Evolutionary conservation across 73 alveolate genomes (phyloP).

Genomic region (Paramecium bursaria): DNA sequence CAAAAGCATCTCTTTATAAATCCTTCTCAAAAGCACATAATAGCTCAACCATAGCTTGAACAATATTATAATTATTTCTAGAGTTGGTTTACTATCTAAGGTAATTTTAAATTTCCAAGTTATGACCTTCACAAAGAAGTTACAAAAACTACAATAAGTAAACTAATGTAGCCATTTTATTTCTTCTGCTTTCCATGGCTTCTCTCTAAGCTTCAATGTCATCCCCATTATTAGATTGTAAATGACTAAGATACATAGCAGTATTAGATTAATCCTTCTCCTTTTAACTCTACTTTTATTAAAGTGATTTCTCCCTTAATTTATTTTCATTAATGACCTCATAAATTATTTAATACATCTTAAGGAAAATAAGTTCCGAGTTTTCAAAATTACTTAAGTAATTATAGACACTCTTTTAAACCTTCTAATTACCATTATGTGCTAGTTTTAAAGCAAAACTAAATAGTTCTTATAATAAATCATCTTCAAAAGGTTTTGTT

Average conservation of each 20-base stretch:
- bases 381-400: conserved; percentile 64
- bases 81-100: conserved; percentile 86
- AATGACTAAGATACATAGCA: neutral
- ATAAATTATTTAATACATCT: conserved; percentile 52
- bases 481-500: conserved; percentile 64
- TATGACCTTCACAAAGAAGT: conserved; percentile 94
- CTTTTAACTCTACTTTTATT: conserved; percentile 27
- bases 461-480: conserved; percentile 32
- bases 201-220: conserved; percentile 11
- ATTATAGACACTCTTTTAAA: conserved; percentile 47
- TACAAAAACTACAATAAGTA: conserved; percentile 84
- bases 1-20: conserved; percentile 86
- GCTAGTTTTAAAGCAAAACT: conserved; percentile 45
- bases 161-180: conserved; percentile 35
- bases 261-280: conserved; percentile 45
- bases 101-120: conserved; percentile 86
- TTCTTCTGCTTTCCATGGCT: conserved; percentile 49
- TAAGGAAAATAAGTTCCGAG: conserved; percentile 61
- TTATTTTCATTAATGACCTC: conserved; percentile 63
- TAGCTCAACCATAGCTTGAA: conserved; percentile 69
- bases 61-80: conserved; percentile 88
- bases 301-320: neutral
- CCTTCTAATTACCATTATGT: conserved; percentile 56
- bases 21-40: conserved; percentile 57
- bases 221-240: conserved; percentile 21